These are phyloP conservation scores for Tuber brumale DNA, from an alignment of 495 filamentous ascomycete species.

Conservation along the genomic window DNA sequence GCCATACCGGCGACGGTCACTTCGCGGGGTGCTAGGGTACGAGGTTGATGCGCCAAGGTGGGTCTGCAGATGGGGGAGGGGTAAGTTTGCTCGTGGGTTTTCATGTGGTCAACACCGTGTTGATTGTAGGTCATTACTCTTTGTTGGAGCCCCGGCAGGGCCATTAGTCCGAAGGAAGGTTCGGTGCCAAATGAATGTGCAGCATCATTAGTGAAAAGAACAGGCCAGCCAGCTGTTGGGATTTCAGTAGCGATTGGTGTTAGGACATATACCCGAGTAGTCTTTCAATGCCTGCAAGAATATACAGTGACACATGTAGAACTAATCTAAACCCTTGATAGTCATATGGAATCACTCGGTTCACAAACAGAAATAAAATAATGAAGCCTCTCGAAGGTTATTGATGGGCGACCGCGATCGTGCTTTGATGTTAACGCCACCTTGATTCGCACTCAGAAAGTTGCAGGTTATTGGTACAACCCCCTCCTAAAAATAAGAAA, in stretches of 20 bases:
- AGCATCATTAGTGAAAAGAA: not conserved
- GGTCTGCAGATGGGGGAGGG: not conserved
- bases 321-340: not conserved
- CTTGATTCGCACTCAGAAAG: not conserved
- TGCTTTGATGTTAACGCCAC: not conserved
- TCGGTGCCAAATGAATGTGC: not conserved
- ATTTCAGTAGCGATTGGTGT: not conserved
- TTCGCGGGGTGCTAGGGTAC: not conserved
- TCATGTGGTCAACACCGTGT: not conserved
- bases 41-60: not conserved
- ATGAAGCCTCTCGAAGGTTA: not conserved
- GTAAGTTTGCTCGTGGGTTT: not conserved
- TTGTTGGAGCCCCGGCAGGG: not conserved
- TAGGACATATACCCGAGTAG: not conserved
- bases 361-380: not conserved
- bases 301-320: not conserved
- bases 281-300: not conserved
- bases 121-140: not conserved
- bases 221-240: not conserved
- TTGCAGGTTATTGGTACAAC: not conserved
- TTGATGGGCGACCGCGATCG: not conserved
- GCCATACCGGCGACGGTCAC: not conserved
- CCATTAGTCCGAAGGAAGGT: not conserved
- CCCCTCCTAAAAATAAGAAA: not conserved
- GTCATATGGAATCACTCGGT: not conserved